Evolutionary conservation across 2,329 filamentous ascomycete genomes (phyloP), one percentile per base, ranked within the genome.

Genomic region (Alternaria ventricosa): DNA sequence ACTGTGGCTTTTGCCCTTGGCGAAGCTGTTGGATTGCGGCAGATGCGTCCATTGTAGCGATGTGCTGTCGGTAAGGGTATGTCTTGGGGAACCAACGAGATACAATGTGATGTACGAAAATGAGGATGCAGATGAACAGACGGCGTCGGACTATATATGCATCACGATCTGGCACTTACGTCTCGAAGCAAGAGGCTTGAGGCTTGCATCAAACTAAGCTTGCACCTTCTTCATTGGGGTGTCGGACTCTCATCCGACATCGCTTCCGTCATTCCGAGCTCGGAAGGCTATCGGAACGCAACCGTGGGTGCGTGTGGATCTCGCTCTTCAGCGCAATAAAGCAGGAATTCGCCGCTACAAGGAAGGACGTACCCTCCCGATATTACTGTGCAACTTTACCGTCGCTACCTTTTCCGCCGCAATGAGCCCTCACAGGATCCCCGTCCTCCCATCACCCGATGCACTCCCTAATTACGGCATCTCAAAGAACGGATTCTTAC

Each of bases 401-500:
- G 22, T 51, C 20, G 25, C 56, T 20, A 36, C 25, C 53, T 33
- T 51, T 60, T 54, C 63, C 49, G 36, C n/a, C 36, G 55, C 56
- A 47, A 77, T 77, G 74, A 77, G 74, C 44, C 74, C 74, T 57
- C 73, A 77, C 47, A 73, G 60, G 51, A 47, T 75, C 15, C 65
- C 74, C 15, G 36, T 61, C 3, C 67, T 75, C 23, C 75, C 73
- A 12, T 72, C 71, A 10, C 55, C 61, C 13, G 71, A 66, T 47
- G 71, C 71, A 9, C 84, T 93, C 56, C 85, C 88, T 76, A 89
- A 93, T 78, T 97, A 96, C 82, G 92, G 90, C 81, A 88, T 93
- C 76, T 92, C 90, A 67, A 86, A 88, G 61, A 87, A 91, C 79
- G 94, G 93, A 70, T 97, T 97, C 81, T 86, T 97, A 47, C 92